phyloP scores from a whole-genome alignment of 805 yeast genomes.

The Ascoidea asiatica region DNA sequence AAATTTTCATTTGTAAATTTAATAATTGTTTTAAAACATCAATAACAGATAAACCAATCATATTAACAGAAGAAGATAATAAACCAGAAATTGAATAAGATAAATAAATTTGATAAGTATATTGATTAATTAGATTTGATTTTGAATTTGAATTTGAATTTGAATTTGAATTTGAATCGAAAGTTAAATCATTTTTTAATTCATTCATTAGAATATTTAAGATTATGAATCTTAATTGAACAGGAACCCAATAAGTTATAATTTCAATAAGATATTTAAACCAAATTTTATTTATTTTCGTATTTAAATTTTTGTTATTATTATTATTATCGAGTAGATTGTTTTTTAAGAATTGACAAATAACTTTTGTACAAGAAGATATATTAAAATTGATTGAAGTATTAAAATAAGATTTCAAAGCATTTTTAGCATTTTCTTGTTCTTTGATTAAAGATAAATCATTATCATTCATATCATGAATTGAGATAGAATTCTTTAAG shows the following conservation, averaged over 20 bases:
- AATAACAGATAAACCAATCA: constrained; percentile 77
- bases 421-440: constrained; percentile 15
- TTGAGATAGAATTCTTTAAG: too few relatives aligned
- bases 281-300: constrained; percentile 30
- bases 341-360: constrained; percentile 30
- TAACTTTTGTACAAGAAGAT: constrained; percentile 36
- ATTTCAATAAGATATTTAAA: constrained; percentile 42
- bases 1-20: constrained; percentile 26
- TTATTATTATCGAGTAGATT: constrained; percentile 11
- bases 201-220: constrained; percentile 32
- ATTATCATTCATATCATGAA: too few relatives aligned
- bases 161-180: constrained; percentile 2
- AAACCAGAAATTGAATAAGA: constrained; percentile 40
- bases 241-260: constrained; percentile 69
- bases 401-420: constrained; percentile 50
- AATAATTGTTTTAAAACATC: constrained; percentile 58
- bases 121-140: background rate
- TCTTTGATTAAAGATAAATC: constrained; percentile 16
- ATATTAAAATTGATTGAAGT: constrained; percentile 52
- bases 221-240: constrained; percentile 57
- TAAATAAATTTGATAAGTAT: constrained; percentile 22
- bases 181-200: constrained; percentile 11
- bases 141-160: constrained; percentile 11
- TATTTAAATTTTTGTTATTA: background rate
- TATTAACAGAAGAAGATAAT: constrained; percentile 64